Conservation (phyloP, 2,329 filamentous ascomycete species). For the Pseudogymnoascus sp. region DNA sequence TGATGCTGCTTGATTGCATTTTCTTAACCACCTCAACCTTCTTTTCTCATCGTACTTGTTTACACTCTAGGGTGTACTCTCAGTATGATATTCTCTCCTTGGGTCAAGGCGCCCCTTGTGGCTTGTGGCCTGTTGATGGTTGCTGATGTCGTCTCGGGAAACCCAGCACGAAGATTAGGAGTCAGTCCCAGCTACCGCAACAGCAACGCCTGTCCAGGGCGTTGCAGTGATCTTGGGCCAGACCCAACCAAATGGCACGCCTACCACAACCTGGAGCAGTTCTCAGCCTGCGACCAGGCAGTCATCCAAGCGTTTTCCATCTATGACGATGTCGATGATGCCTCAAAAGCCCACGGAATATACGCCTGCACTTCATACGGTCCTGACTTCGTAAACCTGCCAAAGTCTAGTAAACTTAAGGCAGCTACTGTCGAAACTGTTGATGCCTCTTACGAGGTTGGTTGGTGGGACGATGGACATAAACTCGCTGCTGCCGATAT, state of each 20-base stretch:
- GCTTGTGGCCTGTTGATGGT: background rate
- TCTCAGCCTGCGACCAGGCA: constrained; percentile 24
- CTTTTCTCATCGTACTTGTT: background rate
- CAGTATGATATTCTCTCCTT: background rate
- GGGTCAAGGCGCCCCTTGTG: background rate
- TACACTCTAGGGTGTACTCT: background rate
- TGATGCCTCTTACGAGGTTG: constrained; percentile 25
- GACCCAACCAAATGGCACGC: background rate
- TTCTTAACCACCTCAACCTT: too few relatives aligned
- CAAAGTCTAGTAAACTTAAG: background rate
- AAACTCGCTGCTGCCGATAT: constrained; percentile 20
- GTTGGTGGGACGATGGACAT: constrained; percentile 24
- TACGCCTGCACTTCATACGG: constrained; percentile 27
- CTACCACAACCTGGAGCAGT: constrained; percentile 19
- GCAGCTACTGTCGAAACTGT: constrained; percentile 14
- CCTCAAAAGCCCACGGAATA: constrained; percentile 25
- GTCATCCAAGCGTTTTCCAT: constrained; percentile 32
- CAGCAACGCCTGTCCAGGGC: background rate
- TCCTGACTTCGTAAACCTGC: constrained; percentile 16
- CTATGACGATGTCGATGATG: constrained; percentile 30
- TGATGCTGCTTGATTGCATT: too few relatives aligned
- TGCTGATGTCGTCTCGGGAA: background rate
- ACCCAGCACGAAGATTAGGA: background rate
- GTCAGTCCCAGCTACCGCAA: background rate
- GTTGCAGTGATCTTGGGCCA: background rate